Evolutionary conservation across 2,329 filamentous ascomycete species (phyloP).

Genomic region (Ophiostoma sp.): DNA sequence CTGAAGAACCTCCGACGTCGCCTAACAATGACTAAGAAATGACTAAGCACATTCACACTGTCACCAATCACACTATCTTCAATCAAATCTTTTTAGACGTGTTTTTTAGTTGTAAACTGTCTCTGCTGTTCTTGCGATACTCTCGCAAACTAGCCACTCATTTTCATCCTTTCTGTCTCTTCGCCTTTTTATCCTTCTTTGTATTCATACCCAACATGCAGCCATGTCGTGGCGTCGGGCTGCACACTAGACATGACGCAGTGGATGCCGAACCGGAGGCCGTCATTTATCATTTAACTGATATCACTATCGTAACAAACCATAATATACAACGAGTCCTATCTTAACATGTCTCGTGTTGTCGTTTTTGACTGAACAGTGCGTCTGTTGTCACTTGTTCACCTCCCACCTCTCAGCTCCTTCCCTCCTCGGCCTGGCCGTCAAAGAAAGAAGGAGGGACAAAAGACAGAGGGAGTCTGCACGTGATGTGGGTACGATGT

Average conservation of each 20-base stretch:
- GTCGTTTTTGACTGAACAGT: not conserved
- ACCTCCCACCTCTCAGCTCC: not conserved
- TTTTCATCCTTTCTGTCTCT: not conserved
- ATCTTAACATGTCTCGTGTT: not conserved
- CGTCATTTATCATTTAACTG: not conserved
- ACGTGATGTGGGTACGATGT: constrained; percentile 2
- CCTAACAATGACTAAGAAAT: not conserved
- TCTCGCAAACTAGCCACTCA: not conserved
- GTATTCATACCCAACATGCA: constrained; percentile 1
- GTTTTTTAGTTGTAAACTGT: not conserved
- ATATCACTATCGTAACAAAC: not conserved
- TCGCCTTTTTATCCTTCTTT: not conserved
- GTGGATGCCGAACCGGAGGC: constrained; percentile 5
- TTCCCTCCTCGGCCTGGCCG: not conserved
- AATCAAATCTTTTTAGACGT: not conserved
- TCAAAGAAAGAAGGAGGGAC: constrained; percentile 5
- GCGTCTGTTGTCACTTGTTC: not conserved
- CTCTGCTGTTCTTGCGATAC: not conserved
- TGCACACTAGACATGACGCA: not conserved
- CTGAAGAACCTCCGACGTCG: not conserved
- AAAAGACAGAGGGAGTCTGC: not conserved
- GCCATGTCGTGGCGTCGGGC: constrained; percentile 6
- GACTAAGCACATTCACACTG: not conserved
- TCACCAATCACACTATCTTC: not conserved
- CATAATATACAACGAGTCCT: not conserved